phyloP scores from a whole-genome alignment of 176 grass and related monocot species.

The Leersia perrieri region DNA sequence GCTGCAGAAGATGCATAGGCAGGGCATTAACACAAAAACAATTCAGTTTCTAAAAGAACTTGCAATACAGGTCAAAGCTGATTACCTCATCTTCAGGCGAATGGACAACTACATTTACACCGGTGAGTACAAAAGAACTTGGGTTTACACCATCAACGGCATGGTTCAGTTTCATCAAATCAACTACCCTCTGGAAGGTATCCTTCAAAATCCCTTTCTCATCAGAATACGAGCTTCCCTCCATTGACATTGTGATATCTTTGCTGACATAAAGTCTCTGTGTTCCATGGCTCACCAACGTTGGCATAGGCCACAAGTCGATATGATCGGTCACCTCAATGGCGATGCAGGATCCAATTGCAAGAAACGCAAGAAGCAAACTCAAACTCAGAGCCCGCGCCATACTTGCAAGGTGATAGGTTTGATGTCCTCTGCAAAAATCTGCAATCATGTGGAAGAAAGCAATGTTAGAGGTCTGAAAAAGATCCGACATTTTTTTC shows the following conservation, averaged over 20 bases:
- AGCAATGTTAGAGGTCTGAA: slow-evolving; percentile 1
- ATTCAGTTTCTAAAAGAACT: background rate
- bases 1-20: slow-evolving; percentile 52
- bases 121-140: slow-evolving; percentile 39
- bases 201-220: slow-evolving; percentile 72
- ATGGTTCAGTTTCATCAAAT: slow-evolving; percentile 57
- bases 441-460: slow-evolving; percentile 9
- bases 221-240: slow-evolving; percentile 67
- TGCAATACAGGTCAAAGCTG: slow-evolving; percentile 31
- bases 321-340: slow-evolving; percentile 29
- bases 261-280: slow-evolving; percentile 69
- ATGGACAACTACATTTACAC: slow-evolving; percentile 63
- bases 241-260: slow-evolving; percentile 51
- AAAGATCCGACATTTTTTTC: slow-evolving; percentile 1
- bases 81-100: slow-evolving; percentile 63
- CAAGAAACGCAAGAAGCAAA: slow-evolving; percentile 49
- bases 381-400: slow-evolving; percentile 27
- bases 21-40: slow-evolving; percentile 17
- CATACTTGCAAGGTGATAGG: slow-evolving; percentile 18
- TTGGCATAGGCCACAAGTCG: slow-evolving; percentile 89
- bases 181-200: slow-evolving; percentile 69
- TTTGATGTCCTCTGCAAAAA: background rate
- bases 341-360: slow-evolving; percentile 37
- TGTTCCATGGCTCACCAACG: slow-evolving; percentile 49
- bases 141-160: slow-evolving; percentile 32